Evolutionary conservation across 352 stramenopile species (phyloP).

Genomic region (Salisapilia sapeloensis): DNA sequence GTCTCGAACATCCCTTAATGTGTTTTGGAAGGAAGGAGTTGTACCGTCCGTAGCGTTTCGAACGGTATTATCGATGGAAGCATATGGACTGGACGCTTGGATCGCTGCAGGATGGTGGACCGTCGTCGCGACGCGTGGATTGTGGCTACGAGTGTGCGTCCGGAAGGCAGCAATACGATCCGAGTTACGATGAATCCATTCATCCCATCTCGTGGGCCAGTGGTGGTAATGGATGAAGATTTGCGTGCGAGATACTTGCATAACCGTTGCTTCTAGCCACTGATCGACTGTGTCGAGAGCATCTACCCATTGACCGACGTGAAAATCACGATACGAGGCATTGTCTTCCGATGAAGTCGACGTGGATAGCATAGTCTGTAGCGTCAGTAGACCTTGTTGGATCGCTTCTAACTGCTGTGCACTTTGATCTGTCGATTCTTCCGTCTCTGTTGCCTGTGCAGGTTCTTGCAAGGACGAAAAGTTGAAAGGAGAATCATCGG

Average conservation of each 20-base stretch:
- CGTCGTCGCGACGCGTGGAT: constrained; percentile 39
- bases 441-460: too few species aligned
- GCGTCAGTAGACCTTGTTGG: constrained; percentile 27
- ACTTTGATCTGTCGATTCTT: too few species aligned
- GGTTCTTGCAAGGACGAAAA: too few species aligned
- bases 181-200: constrained; percentile 93
- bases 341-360: constrained; percentile 1
- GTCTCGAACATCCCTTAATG: constrained; percentile 39
- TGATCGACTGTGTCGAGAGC: constrained; percentile 96
- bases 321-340: constrained; percentile 17
- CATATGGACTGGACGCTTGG: not conserved
- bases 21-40: constrained; percentile 16
- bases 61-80: constrained; percentile 2
- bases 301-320: constrained; percentile 94
- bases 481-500: too few species aligned
- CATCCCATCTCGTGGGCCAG: constrained; percentile 94
- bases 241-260: constrained; percentile 76
- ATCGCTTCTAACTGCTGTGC: too few species aligned
- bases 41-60: constrained; percentile 29
- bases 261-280: constrained; percentile 94
- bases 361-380: constrained; percentile 35
- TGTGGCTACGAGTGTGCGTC: constrained; percentile 74
- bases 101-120: constrained; percentile 3
- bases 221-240: constrained; percentile 94
- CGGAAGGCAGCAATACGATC: constrained; percentile 90